A percentile compares a stretch with the other conserved stretches of the same genome.
Conservation (phyloP, 2,329 filamentous ascomycete species). For the Neopestalotiopsis sp. region DNA sequence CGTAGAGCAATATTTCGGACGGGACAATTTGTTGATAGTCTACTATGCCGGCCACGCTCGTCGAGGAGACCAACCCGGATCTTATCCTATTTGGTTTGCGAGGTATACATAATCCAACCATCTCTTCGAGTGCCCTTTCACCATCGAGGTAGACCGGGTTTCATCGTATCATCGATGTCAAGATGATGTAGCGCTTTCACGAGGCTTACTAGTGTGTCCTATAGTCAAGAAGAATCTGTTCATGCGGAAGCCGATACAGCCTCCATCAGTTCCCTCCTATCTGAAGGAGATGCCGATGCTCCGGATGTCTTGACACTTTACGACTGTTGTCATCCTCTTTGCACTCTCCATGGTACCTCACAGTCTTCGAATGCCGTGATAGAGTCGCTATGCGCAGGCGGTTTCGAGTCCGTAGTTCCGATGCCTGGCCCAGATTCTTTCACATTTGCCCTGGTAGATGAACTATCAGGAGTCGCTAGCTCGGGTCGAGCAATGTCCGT, state of each 20-base stretch:
- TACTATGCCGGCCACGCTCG: background rate
- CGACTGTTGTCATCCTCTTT: constrained; percentile 8
- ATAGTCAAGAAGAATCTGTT: background rate
- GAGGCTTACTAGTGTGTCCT: too few species aligned
- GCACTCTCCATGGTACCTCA: background rate
- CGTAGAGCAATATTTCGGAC: background rate
- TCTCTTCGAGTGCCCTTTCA: too few species aligned
- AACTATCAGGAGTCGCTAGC: background rate
- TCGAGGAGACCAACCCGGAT: background rate
- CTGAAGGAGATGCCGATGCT: background rate
- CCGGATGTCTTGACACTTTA: background rate
- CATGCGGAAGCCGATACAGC: background rate
- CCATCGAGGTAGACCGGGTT: too few species aligned
- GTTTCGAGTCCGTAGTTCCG: constrained; percentile 2
- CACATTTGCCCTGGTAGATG: background rate
- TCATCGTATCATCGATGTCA: too few species aligned
- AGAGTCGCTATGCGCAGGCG: background rate
- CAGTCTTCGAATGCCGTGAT: background rate
- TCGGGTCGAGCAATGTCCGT: too few species aligned
- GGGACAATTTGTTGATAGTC: background rate
- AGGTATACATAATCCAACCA: too few species aligned
- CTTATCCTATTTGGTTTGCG: background rate
- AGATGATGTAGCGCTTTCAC: too few species aligned
- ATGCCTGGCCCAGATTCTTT: constrained; percentile 7
- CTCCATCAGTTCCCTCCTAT: background rate